Evolutionary conservation across 352 stramenopile species (phyloP).

Genomic region (Plasmopara muralis): DNA sequence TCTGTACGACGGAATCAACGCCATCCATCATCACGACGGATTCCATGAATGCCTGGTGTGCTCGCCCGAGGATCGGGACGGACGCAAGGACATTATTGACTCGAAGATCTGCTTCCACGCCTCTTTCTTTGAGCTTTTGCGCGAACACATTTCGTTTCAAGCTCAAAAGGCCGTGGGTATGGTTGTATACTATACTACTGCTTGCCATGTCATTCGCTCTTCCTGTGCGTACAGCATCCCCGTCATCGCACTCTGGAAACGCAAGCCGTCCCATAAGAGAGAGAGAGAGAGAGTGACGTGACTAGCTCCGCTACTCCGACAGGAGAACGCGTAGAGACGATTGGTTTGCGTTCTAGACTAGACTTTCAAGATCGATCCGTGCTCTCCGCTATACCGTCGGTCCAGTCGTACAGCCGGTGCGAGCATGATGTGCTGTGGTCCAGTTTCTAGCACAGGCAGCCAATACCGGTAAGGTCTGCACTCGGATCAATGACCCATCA

Average conservation of each 20-base stretch:
- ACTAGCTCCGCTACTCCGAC: conserved; percentile 4
- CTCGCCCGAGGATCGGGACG: conserved; percentile 19
- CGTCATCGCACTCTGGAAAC: conserved; percentile 22
- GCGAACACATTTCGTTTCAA: conserved; percentile 19
- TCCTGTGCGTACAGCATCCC: conserved; percentile 7
- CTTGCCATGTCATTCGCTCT: conserved; percentile 9
- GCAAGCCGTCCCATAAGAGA: conserved; percentile 16
- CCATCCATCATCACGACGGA: conserved; percentile 30
- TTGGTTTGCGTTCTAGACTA: conserved; percentile 14
- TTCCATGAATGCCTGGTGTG: conserved; percentile 23
- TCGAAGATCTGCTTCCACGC: conserved; percentile 17
- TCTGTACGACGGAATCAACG: conserved; percentile 17
- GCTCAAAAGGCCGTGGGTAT: conserved; percentile 10
- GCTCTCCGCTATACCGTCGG: too few species aligned
- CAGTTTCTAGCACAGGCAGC: conserved; percentile 17
- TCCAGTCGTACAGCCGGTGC: conserved; percentile 13
- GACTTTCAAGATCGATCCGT: too few species aligned
- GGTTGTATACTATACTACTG: conserved; percentile 19
- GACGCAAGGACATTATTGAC: conserved; percentile 22
- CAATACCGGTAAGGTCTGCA: background rate
- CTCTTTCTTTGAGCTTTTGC: conserved; percentile 11
- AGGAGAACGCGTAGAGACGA: conserved; percentile 12
- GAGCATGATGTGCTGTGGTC: conserved; percentile 21
- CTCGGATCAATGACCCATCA: too few species aligned
- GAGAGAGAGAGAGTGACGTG: conserved; percentile 1